phyloP scores from a whole-genome alignment of 306 rosid genomes.

The Calophaca sinica region DNA sequence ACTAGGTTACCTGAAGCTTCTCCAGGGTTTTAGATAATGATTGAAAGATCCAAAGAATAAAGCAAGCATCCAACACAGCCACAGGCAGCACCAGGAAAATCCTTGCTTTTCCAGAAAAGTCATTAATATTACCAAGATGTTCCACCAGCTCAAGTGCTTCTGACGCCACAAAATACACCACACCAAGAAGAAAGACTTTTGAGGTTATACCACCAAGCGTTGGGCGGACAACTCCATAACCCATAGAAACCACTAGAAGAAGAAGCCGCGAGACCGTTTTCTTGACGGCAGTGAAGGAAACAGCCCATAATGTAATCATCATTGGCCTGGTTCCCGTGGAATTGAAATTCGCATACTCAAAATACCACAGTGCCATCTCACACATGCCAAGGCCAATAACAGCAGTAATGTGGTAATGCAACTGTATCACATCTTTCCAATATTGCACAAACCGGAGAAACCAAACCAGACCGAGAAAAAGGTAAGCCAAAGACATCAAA shows the following conservation, averaged over 20 bases:
- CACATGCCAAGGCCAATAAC: slow-evolving; percentile 83
- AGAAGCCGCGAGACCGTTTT: slow-evolving; percentile 78
- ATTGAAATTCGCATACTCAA: slow-evolving; percentile 76
- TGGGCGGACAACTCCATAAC: slow-evolving; percentile 76
- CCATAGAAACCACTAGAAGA: slow-evolving; percentile 77
- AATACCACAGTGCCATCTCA: slow-evolving; percentile 87
- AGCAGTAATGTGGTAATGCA: slow-evolving; percentile 79
- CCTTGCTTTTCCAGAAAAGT: slow-evolving; percentile 72
- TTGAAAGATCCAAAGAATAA: slow-evolving; percentile 81
- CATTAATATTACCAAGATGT: slow-evolving; percentile 79
- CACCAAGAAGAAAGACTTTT: slow-evolving; percentile 68
- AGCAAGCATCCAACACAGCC: slow-evolving; percentile 75
- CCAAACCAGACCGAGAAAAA: slow-evolving; percentile 73
- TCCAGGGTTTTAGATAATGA: slow-evolving; percentile 75
- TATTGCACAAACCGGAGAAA: slow-evolving; percentile 68
- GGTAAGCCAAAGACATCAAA: slow-evolving; percentile 73
- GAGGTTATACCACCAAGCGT: slow-evolving; percentile 68
- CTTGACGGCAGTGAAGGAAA: slow-evolving; percentile 67
- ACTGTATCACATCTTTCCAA: slow-evolving; percentile 73
- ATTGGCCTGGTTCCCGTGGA: slow-evolving; percentile 76
- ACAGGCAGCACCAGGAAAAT: slow-evolving; percentile 74
- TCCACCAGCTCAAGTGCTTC: slow-evolving; percentile 84
- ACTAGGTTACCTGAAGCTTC: slow-evolving; percentile 76
- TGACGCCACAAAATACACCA: slow-evolving; percentile 67
- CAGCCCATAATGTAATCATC: slow-evolving; percentile 78